phyloP scores from a whole-genome alignment of 2,329 filamentous ascomycete genomes.

The Monosporascus ibericus region DNA sequence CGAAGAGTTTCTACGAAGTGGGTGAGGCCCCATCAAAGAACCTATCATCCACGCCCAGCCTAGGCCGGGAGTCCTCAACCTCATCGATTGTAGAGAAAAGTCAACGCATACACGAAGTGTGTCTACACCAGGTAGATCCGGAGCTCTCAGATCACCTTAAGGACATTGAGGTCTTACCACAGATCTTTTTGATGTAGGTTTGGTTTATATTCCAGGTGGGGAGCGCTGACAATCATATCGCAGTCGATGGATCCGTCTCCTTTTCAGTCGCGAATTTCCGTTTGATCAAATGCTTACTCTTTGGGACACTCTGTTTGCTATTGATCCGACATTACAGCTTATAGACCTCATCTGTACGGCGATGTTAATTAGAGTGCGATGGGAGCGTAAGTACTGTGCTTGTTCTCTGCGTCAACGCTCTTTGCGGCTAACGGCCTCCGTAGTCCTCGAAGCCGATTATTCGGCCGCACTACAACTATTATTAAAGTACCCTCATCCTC shows the following conservation, averaged over 20 bases:
- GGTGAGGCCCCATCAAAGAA: conserved; percentile 32
- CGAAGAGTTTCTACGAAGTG: conserved; percentile 81
- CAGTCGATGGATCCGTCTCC: conserved; percentile 85
- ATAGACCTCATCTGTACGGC: conserved; percentile 89
- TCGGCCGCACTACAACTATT: conserved; percentile 76
- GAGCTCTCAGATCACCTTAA: conserved; percentile 75
- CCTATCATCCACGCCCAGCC: conserved; percentile 13
- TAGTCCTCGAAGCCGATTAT: conserved; percentile 82
- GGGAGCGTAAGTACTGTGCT: conserved; percentile 61
- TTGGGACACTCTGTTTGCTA: conserved; percentile 88
- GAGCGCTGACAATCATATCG: conserved; percentile 2
- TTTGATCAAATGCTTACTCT: conserved; percentile 78
- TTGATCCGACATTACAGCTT: conserved; percentile 72
- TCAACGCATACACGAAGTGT: conserved; percentile 77
- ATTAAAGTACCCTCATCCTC: conserved; percentile 72
- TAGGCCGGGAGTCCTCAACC: conserved; percentile 32
- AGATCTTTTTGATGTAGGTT: conserved; percentile 86
- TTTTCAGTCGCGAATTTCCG: conserved; percentile 90
- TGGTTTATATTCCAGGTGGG: not conserved
- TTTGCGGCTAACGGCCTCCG: conserved; percentile 15
- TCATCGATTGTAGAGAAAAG: conserved; percentile 81
- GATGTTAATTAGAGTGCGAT: conserved; percentile 88
- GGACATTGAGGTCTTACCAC: conserved; percentile 82
- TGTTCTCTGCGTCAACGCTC: not conserved
- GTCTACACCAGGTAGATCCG: conserved; percentile 73